These are phyloP conservation scores for Agaricales sp. DNA, from an alignment of 1,284 basidiomycete genomes.

Conservation along the genomic window DNA sequence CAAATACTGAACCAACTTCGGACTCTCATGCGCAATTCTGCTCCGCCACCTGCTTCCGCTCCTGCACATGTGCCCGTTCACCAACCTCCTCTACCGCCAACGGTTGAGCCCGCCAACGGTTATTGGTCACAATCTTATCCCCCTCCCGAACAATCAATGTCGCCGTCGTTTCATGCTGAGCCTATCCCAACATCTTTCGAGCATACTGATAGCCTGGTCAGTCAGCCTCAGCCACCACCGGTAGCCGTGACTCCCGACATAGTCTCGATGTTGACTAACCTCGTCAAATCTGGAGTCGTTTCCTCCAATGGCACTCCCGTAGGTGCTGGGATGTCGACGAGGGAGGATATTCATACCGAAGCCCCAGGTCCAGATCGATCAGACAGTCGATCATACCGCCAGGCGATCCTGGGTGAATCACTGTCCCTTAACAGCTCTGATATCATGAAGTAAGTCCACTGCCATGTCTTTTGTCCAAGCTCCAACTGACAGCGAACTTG, in stretches of 20 bases:
- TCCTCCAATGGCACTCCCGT: slow-evolving; percentile 41
- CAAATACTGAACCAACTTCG: slow-evolving; percentile 76
- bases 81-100: slow-evolving; percentile 3
- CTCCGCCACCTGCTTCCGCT: slow-evolving; percentile 18
- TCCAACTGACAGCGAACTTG: slow-evolving; percentile 47
- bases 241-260: slow-evolving; percentile 26
- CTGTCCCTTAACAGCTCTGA: slow-evolving; percentile 65
- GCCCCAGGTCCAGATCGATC: slow-evolving; percentile 35
- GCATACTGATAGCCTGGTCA: background rate
- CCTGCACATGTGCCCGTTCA: slow-evolving; percentile 11
- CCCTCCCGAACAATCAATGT: slow-evolving; percentile 13
- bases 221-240: background rate
- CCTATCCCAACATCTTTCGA: background rate
- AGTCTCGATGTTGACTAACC: slow-evolving; percentile 49
- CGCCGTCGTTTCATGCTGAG: background rate
- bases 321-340: slow-evolving; percentile 33
- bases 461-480: slow-evolving; percentile 4
- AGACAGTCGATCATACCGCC: slow-evolving; percentile 52
- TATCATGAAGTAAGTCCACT: slow-evolving; percentile 52
- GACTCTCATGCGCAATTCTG: slow-evolving; percentile 41
- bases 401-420: slow-evolving; percentile 57
- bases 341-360: slow-evolving; percentile 28
- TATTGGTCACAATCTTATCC: slow-evolving; percentile 19
- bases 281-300: slow-evolving; percentile 69
- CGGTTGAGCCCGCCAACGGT: slow-evolving; percentile 15